Percentiles rank a stretch among this genome's conserved stretches.
These are phyloP conservation scores for Arthonia radiata DNA, from an alignment of 495 filamentous ascomycete species.

Conservation along the genomic window DNA sequence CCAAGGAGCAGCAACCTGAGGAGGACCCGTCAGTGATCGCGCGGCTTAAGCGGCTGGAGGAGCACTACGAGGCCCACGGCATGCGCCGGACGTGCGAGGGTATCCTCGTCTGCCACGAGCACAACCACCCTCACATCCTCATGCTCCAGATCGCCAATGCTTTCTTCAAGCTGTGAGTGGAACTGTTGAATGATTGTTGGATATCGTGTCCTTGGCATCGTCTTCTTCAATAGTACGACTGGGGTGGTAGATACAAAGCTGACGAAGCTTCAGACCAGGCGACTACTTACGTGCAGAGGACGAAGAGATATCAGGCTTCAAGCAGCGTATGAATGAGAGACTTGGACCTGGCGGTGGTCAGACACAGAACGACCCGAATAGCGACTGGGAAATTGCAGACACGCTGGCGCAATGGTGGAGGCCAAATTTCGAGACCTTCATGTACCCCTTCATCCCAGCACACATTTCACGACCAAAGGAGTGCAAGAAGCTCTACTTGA, in stretches of 20 bases:
- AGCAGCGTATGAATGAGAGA: conserved; percentile 70
- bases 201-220: too few species aligned
- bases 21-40: conserved; percentile 90
- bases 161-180: conserved; percentile 77
- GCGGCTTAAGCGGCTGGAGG: conserved; percentile 73
- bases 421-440: conserved; percentile 97
- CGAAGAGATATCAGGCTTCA: conserved; percentile 83
- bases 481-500: conserved; percentile 97
- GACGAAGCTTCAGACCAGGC: conserved; percentile 68
- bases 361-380: conserved; percentile 62
- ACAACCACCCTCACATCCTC: conserved; percentile 91
- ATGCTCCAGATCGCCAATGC: conserved; percentile 99
- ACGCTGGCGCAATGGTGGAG: conserved; percentile 96
- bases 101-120: conserved; percentile 89
- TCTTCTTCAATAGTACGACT: too few species aligned
- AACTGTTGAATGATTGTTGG: too few species aligned
- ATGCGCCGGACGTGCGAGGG: conserved; percentile 96
- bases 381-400: conserved; percentile 83
- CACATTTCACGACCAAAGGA: conserved; percentile 94
- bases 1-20: conserved; percentile 92
- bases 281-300: conserved; percentile 83
- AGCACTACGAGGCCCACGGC: conserved; percentile 76
- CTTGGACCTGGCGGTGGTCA: conserved; percentile 75
- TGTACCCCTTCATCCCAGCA: conserved; percentile 93
- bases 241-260: too few species aligned